Evolutionary conservation across 75 land plant genomes (phyloP).

Genomic region (Selaginella tamariscina): DNA sequence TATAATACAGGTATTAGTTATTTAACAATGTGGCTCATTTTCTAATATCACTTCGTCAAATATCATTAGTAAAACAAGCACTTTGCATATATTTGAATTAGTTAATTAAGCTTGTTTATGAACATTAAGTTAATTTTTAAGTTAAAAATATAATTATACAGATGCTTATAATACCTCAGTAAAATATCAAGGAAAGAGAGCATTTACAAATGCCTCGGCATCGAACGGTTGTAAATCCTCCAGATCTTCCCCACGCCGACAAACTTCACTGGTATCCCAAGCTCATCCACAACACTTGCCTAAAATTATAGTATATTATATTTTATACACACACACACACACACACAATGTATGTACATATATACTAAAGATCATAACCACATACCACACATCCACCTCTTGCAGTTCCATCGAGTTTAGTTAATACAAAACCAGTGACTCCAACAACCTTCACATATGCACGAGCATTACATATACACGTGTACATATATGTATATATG

Average conservation of each 20-base stretch:
- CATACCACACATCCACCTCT: slow-evolving; percentile 99
- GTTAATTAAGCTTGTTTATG: too few species aligned
- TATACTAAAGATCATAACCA: background rate
- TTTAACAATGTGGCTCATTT: too few species aligned
- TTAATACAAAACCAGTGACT: slow-evolving; percentile 82
- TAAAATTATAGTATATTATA: slow-evolving; percentile 16
- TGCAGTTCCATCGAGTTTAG: slow-evolving; percentile 95
- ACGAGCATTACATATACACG: background rate
- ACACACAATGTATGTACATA: background rate
- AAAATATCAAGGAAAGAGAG: slow-evolving; percentile 64
- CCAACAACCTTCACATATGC: slow-evolving; percentile 63
- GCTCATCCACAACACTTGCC: slow-evolving; percentile 99
- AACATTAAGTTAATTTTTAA: too few species aligned
- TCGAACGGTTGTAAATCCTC: slow-evolving; percentile 96
- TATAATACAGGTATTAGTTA: too few species aligned
- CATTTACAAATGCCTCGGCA: slow-evolving; percentile 84
- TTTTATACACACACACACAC: background rate
- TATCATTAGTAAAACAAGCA: too few species aligned
- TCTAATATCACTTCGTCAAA: too few species aligned
- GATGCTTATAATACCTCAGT: too few species aligned
- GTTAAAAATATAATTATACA: too few species aligned
- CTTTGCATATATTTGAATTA: too few species aligned
- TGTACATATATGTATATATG: too few species aligned
- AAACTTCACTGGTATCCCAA: slow-evolving; percentile 94
- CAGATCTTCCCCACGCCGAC: slow-evolving; percentile 82